Base-by-base conservation (phyloP, 2,329 filamentous ascomycete species). In the Penicillium sp. region DNA sequence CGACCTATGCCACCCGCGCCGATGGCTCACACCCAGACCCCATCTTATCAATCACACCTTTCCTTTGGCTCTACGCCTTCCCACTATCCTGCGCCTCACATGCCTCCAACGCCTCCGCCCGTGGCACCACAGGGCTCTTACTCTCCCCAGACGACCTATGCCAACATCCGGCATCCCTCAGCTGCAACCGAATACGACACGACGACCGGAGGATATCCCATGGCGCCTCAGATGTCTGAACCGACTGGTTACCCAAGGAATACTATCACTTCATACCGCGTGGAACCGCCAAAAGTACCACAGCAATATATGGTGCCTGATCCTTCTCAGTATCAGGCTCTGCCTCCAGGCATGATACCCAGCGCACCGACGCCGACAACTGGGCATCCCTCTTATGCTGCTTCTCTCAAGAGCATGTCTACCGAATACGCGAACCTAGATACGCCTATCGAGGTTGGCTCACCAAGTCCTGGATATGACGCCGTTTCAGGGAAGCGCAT, bases 91-190 rank as follows among this genome's bases (percentile, higher is more conserved):
- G 74, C 78, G 40, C 72, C 75, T 44, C 74, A 72, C 44, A 76
- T 74, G 43, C 69, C 75, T n/a, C 74, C 78, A 11, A 76, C 77
- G n/a, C 75, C 79, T 2, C 80, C 81, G 19, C 66, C 72, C 3
- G 56, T 68, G 4, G 74, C 77, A n/a, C 59, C 70, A 9, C 61
- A 69, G 4, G 66, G 64, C 18, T 62, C 68, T 24, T 73, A 75
- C 58, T 75, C 75, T n/a, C 70, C 76, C 31, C 75, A 73, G 39
- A 63, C 69, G 4, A 63, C 60, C n/a, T 73, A 75, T 58, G 64
- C 72, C 9, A 72, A 76, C 52, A 60, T 68, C 13, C 66, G 75
- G 36, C 70, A 74, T 40, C 58, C 67, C 9, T 77, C 75, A 4
- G 68, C 53, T n/a, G 51, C 63, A 27, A 68, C 70, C 0, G 75